phyloP scores from a whole-genome alignment of 371 early-diverging fungal species.

The Synchytrium microbalum region DNA sequence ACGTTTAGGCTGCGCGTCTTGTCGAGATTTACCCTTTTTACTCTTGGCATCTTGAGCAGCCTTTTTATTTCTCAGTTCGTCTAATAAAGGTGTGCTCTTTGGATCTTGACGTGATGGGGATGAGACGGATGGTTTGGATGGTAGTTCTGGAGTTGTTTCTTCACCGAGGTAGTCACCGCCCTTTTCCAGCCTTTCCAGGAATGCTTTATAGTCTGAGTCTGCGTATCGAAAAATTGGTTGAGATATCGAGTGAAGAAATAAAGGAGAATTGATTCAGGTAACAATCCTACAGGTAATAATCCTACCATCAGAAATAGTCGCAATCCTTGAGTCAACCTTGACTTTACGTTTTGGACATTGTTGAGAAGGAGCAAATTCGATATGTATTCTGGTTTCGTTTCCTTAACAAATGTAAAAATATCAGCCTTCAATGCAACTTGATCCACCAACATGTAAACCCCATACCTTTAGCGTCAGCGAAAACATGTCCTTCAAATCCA shows the following conservation, averaged over 20 bases:
- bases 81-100: slow-evolving; percentile 62
- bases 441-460: no score
- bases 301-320: slow-evolving; percentile 68
- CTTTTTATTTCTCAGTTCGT: slow-evolving; percentile 69
- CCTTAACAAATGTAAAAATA: slow-evolving; percentile 29
- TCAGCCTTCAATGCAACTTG: slow-evolving; percentile 2
- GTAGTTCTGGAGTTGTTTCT: slow-evolving; percentile 10
- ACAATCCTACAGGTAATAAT: no score
- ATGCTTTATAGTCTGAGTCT: slow-evolving; percentile 71
- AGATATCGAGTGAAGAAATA: not conserved
- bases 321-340: slow-evolving; percentile 58
- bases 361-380: slow-evolving; percentile 78
- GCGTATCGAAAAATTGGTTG: slow-evolving; percentile 4
- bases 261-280: no score
- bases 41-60: slow-evolving; percentile 48
- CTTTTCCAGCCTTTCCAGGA: slow-evolving; percentile 54
- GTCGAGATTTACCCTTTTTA: slow-evolving; percentile 32
- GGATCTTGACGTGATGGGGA: slow-evolving; percentile 9
- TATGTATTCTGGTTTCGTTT: slow-evolving; percentile 59
- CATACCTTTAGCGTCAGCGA: slow-evolving; percentile 60
- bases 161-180: not conserved
- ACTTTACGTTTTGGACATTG: slow-evolving; percentile 58
- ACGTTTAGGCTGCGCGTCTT: no score
- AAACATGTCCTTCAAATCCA: slow-evolving; percentile 69
- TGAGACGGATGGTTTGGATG: slow-evolving; percentile 9